A percentile compares a stretch with the other conserved stretches of the same genome.
phyloP scores from a whole-genome alignment of 2,329 filamentous ascomycete species.

The Fusarium annulatum region DNA sequence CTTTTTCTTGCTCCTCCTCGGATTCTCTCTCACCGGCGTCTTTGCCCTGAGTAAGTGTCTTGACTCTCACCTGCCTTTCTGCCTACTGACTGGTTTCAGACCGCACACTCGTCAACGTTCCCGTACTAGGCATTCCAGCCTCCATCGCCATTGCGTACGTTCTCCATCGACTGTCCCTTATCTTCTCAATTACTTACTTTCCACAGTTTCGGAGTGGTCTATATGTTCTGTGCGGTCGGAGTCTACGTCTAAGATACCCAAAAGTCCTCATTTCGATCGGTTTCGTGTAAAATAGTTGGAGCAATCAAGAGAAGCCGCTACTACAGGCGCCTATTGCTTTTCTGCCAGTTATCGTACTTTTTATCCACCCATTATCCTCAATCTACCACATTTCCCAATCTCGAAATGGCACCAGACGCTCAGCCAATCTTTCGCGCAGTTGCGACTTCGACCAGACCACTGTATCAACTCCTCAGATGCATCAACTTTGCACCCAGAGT shows the following conservation, averaged over 20 bases:
- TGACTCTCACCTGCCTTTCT: neutral
- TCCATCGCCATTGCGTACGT: constrained; percentile 90
- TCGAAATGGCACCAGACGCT: constrained; percentile 48
- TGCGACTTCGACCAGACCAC: constrained; percentile 79
- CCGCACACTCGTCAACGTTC: constrained; percentile 81
- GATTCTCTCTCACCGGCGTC: constrained; percentile 77
- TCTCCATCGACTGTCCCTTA: neutral
- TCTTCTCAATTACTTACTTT: constrained; percentile 31
- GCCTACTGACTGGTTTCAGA: constrained; percentile 64
- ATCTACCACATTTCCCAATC: constrained; percentile 7
- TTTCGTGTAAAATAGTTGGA: constrained; percentile 54
- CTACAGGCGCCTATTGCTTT: constrained; percentile 45
- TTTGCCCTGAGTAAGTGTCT: constrained; percentile 83
- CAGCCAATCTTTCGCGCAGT: constrained; percentile 77
- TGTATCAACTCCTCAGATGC: constrained; percentile 71
- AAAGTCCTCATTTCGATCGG: constrained; percentile 47
- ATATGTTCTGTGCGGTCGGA: constrained; percentile 98
- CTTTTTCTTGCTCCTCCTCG: constrained; percentile 78
- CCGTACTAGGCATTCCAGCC: constrained; percentile 84
- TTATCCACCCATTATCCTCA: constrained; percentile 14
- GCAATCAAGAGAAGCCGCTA: constrained; percentile 48
- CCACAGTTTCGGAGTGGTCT: constrained; percentile 87
- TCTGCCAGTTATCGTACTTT: constrained; percentile 39
- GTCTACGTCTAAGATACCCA: constrained; percentile 88
- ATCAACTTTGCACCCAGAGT: constrained; percentile 70